Evolutionary conservation across 371 early-diverging fungal genomes (phyloP).

Genomic region (Actinomucor elegans): DNA sequence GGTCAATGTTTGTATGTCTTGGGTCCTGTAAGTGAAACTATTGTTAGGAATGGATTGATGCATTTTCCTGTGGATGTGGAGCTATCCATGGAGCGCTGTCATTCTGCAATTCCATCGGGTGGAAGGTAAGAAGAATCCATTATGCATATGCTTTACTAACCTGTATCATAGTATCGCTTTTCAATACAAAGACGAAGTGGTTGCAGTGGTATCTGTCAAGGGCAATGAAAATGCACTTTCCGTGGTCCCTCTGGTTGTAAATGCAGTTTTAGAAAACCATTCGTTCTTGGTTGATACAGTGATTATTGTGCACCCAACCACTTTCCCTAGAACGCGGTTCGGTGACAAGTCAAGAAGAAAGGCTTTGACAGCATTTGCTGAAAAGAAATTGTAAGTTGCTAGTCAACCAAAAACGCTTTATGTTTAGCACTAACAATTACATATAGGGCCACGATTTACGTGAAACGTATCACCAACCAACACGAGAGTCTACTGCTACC

Average conservation of each 20-base stretch:
- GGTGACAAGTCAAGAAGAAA: conserved; percentile 64
- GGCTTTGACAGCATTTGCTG: conserved; percentile 30
- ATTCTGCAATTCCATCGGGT: conserved; percentile 49
- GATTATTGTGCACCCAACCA: conserved; percentile 60
- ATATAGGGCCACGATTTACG: conserved; percentile 33
- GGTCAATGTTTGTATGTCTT: conserved; percentile 77
- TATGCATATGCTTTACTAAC: background rate
- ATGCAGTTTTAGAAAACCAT: conserved; percentile 72
- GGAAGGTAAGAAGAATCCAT: conserved; percentile 38
- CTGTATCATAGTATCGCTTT: conserved; percentile 42
- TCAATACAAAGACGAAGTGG: conserved; percentile 51
- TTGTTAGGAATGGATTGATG: conserved; percentile 70
- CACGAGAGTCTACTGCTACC: conserved; percentile 32
- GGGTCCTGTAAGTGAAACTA: conserved; percentile 69
- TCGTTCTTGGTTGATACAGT: conserved; percentile 73
- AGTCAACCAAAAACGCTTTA: background rate
- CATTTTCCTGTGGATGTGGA: conserved; percentile 80
- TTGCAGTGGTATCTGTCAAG: conserved; percentile 54
- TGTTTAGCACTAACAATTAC: background rate
- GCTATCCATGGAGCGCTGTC: conserved; percentile 64
- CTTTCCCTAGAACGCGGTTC: conserved; percentile 60
- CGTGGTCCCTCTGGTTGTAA: conserved; percentile 61
- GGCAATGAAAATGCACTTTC: conserved; percentile 49
- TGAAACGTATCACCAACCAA: conserved; percentile 45
- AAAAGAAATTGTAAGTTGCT: conserved; percentile 34